Evolutionary conservation across 805 yeast species (phyloP).

Genomic region (Candida vaughaniae): DNA sequence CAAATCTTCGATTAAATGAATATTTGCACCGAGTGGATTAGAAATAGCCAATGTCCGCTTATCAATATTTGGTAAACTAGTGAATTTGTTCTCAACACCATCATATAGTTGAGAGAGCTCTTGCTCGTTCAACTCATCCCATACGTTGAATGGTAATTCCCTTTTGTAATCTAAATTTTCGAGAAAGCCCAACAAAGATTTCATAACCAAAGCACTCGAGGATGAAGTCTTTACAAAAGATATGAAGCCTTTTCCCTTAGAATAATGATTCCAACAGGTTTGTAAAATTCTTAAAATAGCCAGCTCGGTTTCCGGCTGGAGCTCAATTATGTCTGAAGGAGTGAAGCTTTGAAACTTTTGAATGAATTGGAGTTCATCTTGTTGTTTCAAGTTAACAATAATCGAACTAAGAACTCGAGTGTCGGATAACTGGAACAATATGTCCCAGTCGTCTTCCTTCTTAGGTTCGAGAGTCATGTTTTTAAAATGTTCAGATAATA

Average conservation of each 20-base stretch:
- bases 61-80: conserved; percentile 7
- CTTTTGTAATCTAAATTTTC: not conserved
- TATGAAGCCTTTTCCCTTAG: conserved; percentile 1
- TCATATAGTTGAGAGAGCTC: not conserved
- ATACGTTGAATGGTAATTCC: not conserved
- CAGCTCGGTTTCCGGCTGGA: not conserved
- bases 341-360: conserved; percentile 2
- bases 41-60: conserved; percentile 38
- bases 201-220: conserved; percentile 2
- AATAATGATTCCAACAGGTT: not conserved
- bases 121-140: not conserved
- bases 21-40: conserved; percentile 45
- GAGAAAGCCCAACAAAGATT: conserved; percentile 8
- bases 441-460: conserved; percentile 16
- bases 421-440: conserved; percentile 20
- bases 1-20: conserved; percentile 25
- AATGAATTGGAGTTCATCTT: conserved; percentile 4
- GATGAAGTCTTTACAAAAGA: conserved; percentile 4
- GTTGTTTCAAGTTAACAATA: conserved; percentile 1
- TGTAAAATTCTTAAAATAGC: not conserved
- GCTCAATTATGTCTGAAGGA: not conserved
- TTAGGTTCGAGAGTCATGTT: conserved; percentile 19
- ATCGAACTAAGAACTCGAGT: conserved; percentile 7
- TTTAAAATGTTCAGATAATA: conserved; percentile 29
- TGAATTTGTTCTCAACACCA: conserved; percentile 4